Conservation (phyloP, 1,139 yeast genomes). For the Pichia sorboxylosa region DNA sequence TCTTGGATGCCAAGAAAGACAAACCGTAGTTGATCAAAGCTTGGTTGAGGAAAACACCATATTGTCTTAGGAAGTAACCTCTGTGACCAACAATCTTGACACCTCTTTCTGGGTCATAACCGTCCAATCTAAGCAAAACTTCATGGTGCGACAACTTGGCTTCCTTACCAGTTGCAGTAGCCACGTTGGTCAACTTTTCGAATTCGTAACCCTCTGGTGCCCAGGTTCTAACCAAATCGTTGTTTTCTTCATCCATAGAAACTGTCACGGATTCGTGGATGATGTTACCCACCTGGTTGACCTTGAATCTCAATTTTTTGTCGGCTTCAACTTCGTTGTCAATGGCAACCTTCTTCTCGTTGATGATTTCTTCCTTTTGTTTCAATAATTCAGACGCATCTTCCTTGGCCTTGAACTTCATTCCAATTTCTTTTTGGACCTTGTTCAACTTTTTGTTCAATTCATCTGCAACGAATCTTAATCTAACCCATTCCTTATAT, state of each 20-base stretch:
- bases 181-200: conserved; percentile 46
- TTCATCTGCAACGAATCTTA: conserved; percentile 87
- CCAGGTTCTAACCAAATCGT: conserved; percentile 81
- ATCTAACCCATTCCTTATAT: conserved; percentile 85
- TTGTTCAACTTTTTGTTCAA: conserved; percentile 77
- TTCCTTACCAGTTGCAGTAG: conserved; percentile 62
- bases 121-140: conserved; percentile 84
- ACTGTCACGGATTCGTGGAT: conserved; percentile 87
- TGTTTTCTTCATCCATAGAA: conserved; percentile 82
- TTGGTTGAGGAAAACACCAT: conserved; percentile 94
- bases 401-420: conserved; percentile 86
- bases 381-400: conserved; percentile 78
- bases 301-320: conserved; percentile 59
- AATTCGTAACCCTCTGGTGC: conserved; percentile 51
- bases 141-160: conserved; percentile 92
- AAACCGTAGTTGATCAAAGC: conserved; percentile 95
- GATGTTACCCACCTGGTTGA: conserved; percentile 82
- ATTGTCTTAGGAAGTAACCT: conserved; percentile 90
- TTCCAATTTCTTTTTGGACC: conserved; percentile 85
- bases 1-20: conserved; percentile 63
- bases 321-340: conserved; percentile 74
- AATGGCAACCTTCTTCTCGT: conserved; percentile 54
- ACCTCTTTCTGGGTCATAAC: conserved; percentile 98
- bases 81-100: conserved; percentile 97
- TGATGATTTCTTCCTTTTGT: conserved; percentile 64